Conservation (phyloP, 306 rosid species). For the Sophora flavescens region DNA sequence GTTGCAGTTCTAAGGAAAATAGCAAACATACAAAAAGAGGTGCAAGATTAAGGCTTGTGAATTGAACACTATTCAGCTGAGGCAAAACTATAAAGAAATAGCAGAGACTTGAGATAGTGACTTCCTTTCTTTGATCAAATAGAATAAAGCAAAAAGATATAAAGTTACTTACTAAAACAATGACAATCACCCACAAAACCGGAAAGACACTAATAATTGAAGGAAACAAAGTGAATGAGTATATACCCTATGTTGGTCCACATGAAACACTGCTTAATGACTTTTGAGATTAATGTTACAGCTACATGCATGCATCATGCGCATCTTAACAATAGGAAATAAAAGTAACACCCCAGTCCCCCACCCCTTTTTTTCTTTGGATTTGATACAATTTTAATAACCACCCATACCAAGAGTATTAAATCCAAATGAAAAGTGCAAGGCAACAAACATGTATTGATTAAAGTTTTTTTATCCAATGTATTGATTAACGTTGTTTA, state of each 20-base stretch:
- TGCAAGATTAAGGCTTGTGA: neutral
- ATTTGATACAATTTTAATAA: constrained; percentile 16
- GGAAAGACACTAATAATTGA: constrained; percentile 48
- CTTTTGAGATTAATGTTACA: constrained; percentile 40
- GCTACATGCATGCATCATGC: constrained; percentile 10
- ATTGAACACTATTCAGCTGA: neutral
- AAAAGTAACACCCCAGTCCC: neutral
- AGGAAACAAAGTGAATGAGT: constrained; percentile 42
- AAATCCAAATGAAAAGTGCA: neutral
- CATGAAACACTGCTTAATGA: constrained; percentile 20
- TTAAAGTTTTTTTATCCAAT: too few species aligned
- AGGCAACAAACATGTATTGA: neutral
- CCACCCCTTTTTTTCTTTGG: constrained; percentile 14
- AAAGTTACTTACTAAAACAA: constrained; percentile 26
- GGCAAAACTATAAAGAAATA: constrained; percentile 22
- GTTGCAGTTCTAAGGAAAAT: constrained; percentile 31
- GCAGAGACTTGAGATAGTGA: constrained; percentile 40
- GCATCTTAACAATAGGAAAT: neutral
- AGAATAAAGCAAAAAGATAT: constrained; percentile 46
- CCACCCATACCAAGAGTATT: constrained; percentile 1
- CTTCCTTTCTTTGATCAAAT: constrained; percentile 29
- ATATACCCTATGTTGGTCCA: constrained; percentile 47
- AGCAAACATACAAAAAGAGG: constrained; percentile 41
- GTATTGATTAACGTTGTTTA: neutral
- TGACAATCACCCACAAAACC: constrained; percentile 34